Evolutionary conservation across 2,329 filamentous ascomycete genomes (phyloP).

Genomic region (Claviceps paspali): DNA sequence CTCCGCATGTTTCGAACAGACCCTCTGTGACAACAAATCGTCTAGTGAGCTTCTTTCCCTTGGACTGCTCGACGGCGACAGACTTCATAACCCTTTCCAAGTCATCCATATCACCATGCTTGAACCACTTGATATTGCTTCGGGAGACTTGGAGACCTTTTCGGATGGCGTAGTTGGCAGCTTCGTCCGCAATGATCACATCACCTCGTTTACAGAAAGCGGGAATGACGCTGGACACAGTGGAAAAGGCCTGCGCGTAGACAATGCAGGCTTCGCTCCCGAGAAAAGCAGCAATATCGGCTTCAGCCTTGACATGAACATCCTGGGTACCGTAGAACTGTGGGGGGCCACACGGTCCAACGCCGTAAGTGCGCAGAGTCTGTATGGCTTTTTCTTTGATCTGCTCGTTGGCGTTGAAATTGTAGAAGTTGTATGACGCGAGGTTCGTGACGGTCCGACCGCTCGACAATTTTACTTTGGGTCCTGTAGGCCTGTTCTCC

Average conservation of each 20-base stretch:
- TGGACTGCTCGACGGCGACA: conserved; percentile 73
- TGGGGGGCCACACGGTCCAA: conserved; percentile 89
- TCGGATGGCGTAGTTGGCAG: conserved; percentile 84
- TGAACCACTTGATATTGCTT: conserved; percentile 84
- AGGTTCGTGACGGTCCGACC: conserved; percentile 88
- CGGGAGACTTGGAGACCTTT: conserved; percentile 89
- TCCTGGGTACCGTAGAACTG: conserved; percentile 98
- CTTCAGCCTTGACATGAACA: conserved; percentile 92
- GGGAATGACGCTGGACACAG: conserved; percentile 92
- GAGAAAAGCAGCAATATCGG: conserved; percentile 79
- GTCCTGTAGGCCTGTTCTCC: conserved; percentile 58
- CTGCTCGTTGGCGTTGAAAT: conserved; percentile 82
- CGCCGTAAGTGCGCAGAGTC: conserved; percentile 86
- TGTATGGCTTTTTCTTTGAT: conserved; percentile 93
- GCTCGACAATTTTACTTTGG: conserved; percentile 75
- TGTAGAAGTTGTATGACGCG: conserved; percentile 94
- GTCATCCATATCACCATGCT: conserved; percentile 93
- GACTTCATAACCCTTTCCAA: conserved; percentile 72
- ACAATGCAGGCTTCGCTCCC: conserved; percentile 84
- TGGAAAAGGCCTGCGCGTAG: conserved; percentile 91
- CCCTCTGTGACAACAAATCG: conserved; percentile 95
- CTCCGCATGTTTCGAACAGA: conserved; percentile 80
- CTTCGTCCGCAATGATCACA: conserved; percentile 88
- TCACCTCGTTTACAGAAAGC: conserved; percentile 95
- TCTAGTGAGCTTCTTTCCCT: conserved; percentile 73